Base-by-base conservation (phyloP, 1,284 basidiomycete species). In the Pisolithus thermaeus region DNA sequence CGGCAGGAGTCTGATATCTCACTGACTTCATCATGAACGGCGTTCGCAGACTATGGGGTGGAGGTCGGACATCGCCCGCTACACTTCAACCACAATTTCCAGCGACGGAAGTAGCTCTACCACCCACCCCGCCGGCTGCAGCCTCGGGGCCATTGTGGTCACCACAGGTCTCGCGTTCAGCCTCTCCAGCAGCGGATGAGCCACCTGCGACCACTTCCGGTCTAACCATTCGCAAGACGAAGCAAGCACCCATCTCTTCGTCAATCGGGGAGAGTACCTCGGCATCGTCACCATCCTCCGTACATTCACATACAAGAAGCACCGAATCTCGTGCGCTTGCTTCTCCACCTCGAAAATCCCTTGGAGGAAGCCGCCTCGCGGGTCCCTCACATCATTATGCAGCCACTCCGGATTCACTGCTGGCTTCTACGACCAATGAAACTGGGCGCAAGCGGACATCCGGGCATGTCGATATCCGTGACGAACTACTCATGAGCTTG, bases 401-500 rank as follows among this genome's bases (percentile, higher is more conserved):
- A 3, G 52, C 64, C 49, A 60, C 68, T 47, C 56, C 61, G 30
- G 59, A 58, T 51, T 50, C 53, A 32, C 58, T 56, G 20, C 61
- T 57, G 20, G 48, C 63, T 36, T 60, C 28, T 8, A 11, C 28
- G 11, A 30, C 28, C 64, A 53, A 67, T 41, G 69, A 51, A 70
- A 72, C 37, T 66, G 69, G 68, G 39, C 67, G 65, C 64, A 75
- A 76, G 57, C 72, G 73, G 9, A 60, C 68, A 5, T 76, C 76
- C 4, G 71, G 65, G 11, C 58, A 70, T 36, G 63, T 77, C 46
- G 81, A 78, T 52, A 77, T 77, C 12, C 74, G 83, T 38, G 90
- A 92, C 60, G 89, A 92, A 59, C 77, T 94, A 50, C 75, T 93
- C 53, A 79, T 93, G 64, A 86, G 86, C 61, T 75, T 96, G 38